Evolutionary conservation across 495 filamentous ascomycete genomes (phyloP), one percentile per base, ranked within the genome.

Genomic region (Aspergillus sparsus): DNA sequence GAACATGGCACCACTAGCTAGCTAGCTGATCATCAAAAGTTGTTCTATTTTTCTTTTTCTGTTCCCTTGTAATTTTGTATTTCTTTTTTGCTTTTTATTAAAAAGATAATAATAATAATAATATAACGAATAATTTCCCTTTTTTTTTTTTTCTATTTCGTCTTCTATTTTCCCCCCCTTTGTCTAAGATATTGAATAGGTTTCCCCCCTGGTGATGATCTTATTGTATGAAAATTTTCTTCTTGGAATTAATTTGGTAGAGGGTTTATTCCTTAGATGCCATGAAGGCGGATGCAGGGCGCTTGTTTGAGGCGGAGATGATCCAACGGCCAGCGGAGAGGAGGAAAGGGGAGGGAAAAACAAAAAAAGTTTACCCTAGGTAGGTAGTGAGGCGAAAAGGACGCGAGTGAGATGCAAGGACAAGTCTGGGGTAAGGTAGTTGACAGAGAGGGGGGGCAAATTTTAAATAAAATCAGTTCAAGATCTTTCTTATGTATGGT

Each of bases 1-100:
- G 62, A 59, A 64, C 65, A 67, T 67, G 65, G 65, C 65, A 67
- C 65, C 65, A 67, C 62, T 67, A 66, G 57, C 55, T 55, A 58
- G 64, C 62, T 67, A 66, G 57, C 55, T 55, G 61, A 60, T 58
- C 35, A 44, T 63, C 52, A 51, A 55, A 16, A 18, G 42, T 60
- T 60, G 53, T 53, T 45, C 33, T 57, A 45, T 47, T 53, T 57
- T 58, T 34, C 46, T 52, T 52, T 34, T 37, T 49, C 50, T 55
- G 32, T 39, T 53, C 12, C 27, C 44, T 49, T 47, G 31, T 55
- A 18, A 35, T 61, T 33, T 54, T 9, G 9, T 33, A 27, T 27
- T 27, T 47, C 6, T 41, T 13, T 49, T 27, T 27, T 27, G 21
- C 21, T 27, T 27, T 27, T 27, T 27, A 27, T 1, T 27, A 1